Evolutionary conservation across 192 early-diverging fungal species (phyloP).

Genomic region (Phycomyces blakesleeanus): DNA sequence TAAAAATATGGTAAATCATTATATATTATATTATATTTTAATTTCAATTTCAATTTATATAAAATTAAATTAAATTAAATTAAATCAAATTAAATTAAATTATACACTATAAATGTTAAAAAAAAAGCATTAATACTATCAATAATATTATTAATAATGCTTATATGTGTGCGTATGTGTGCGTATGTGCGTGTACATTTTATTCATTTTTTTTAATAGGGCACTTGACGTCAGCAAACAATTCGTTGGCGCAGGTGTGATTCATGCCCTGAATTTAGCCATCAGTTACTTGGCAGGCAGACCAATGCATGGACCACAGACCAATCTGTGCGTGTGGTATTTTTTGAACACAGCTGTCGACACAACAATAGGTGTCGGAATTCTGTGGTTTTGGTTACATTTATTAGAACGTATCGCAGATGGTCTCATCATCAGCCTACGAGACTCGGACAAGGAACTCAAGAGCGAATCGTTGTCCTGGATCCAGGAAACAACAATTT

Average conservation of each 20-base stretch:
- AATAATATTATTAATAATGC: not conserved
- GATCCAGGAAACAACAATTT: slow-evolving; percentile 65
- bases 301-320: slow-evolving; percentile 36
- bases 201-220: slow-evolving; percentile 36
- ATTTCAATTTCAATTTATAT: too few relatives aligned
- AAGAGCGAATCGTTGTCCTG: slow-evolving; percentile 23
- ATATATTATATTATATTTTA: too few relatives aligned
- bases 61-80: too few relatives aligned
- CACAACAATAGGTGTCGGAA: slow-evolving; percentile 72
- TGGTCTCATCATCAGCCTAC: not conserved
- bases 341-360: slow-evolving; percentile 70
- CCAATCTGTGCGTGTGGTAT: slow-evolving; percentile 78
- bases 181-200: not conserved
- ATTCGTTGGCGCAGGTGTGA: slow-evolving; percentile 61
- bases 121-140: not conserved
- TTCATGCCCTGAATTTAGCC: slow-evolving; percentile 67
- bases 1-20: slow-evolving; percentile 67
- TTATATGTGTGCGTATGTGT: not conserved
- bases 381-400: slow-evolving; percentile 62
- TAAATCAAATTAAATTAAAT: too few relatives aligned
- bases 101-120: too few relatives aligned
- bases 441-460: too few relatives aligned
- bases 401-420: slow-evolving; percentile 38
- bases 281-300: slow-evolving; percentile 64
- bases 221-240: slow-evolving; percentile 75